Conservation (phyloP, 2,329 filamentous ascomycete species). For the Berkeleyomyces rouxiae region DNA sequence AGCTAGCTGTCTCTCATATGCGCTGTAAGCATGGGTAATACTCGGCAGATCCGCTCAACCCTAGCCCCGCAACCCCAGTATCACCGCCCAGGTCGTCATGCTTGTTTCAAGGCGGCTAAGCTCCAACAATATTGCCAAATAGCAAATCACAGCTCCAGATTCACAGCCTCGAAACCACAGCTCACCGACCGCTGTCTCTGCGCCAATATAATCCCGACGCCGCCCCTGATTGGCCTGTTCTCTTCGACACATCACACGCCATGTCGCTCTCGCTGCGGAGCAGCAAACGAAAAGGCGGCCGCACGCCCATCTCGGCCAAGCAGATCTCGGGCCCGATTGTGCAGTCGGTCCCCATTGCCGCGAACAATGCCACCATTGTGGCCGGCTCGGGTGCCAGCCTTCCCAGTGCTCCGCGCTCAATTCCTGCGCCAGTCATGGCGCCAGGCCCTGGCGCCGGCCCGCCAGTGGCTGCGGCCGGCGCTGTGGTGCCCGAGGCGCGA, state of each 20-base stretch:
- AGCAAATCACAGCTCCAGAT: neutral
- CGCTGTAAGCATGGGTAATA: neutral
- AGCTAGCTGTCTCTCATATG: neutral
- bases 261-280: constrained; percentile 51
- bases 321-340: constrained; percentile 46
- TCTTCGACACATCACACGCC: neutral
- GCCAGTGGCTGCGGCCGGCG: neutral
- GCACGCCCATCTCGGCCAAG: constrained; percentile 44
- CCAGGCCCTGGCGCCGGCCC: constrained; percentile 14
- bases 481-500: constrained; percentile 22
- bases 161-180: neutral
- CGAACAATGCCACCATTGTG: constrained; percentile 16
- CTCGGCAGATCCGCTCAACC: neutral
- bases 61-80: neutral
- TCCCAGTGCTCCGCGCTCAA: constrained; percentile 8
- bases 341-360: constrained; percentile 27
- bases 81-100: neutral
- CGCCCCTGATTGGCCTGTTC: neutral
- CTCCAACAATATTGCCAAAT: neutral
- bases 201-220: neutral
- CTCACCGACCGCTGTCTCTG: neutral
- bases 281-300: constrained; percentile 41
- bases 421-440: constrained; percentile 7
- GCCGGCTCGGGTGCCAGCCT: constrained; percentile 15
- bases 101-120: neutral